Conservation (phyloP, 352 stramenopile genomes). For the Pythium biforme region DNA sequence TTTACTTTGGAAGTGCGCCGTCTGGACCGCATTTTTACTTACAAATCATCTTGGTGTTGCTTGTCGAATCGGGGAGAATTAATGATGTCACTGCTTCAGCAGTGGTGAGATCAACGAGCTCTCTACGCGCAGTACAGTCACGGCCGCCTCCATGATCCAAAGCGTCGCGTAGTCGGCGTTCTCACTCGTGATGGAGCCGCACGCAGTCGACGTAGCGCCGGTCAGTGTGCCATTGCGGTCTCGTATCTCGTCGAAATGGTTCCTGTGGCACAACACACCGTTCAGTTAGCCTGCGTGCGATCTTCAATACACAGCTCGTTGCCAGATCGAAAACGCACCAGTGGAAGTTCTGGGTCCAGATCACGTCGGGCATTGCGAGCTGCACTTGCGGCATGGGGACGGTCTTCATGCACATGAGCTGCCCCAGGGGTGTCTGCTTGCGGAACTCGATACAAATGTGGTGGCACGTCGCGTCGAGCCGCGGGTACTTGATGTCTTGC, state of each 20-base stretch:
- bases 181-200: conserved; percentile 22
- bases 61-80: no score
- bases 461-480: conserved; percentile 19
- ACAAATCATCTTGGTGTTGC: not conserved
- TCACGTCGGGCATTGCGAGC: conserved; percentile 21
- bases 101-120: conserved; percentile 19
- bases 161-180: conserved; percentile 20
- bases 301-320: no score
- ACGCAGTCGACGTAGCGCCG: conserved; percentile 5
- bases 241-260: conserved; percentile 18
- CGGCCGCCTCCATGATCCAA: conserved; percentile 25
- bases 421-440: conserved; percentile 3
- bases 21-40: not conserved
- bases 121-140: conserved; percentile 23
- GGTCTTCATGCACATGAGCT: conserved; percentile 22
- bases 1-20: no score
- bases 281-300: no score
- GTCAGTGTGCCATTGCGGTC: conserved; percentile 14
- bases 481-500: conserved; percentile 28
- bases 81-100: not conserved
- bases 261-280: conserved; percentile 1
- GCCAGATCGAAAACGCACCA: conserved; percentile 21
- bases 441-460: conserved; percentile 26
- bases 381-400: conserved; percentile 22
- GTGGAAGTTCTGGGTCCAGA: conserved; percentile 27